Conservation (phyloP, 2,329 filamentous ascomycete genomes). For the Plenodomus tracheiphilus region DNA sequence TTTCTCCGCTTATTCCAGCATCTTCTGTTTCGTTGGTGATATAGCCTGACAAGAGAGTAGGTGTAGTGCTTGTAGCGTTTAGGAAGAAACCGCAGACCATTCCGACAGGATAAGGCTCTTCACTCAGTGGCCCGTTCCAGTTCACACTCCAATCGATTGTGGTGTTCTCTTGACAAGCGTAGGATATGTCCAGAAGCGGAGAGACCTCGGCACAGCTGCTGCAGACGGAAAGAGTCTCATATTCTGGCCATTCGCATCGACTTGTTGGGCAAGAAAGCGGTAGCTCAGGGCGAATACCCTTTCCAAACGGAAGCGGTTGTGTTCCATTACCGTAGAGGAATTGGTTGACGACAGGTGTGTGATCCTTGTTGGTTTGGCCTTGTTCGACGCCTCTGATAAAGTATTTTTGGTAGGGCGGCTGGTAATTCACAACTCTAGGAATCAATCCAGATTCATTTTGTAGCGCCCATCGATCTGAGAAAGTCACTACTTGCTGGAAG, state of each 20-base stretch:
- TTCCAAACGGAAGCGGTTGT: constrained; percentile 19
- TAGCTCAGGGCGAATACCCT: constrained; percentile 28
- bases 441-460: constrained; percentile 15
- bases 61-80: constrained; percentile 13
- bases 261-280: constrained; percentile 33
- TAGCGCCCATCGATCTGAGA: constrained; percentile 21
- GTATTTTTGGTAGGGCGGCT: too few species aligned
- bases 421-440: constrained; percentile 5
- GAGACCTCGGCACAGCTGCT: constrained; percentile 27
- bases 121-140: background rate
- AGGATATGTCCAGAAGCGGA: constrained; percentile 6
- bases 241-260: constrained; percentile 33
- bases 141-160: constrained; percentile 23
- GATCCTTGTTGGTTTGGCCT: too few species aligned
- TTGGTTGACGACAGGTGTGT: background rate
- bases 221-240: constrained; percentile 31
- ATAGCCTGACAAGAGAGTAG: constrained; percentile 30
- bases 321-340: constrained; percentile 29
- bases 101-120: too few species aligned
- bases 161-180: constrained; percentile 11
- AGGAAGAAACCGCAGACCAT: constrained; percentile 30
- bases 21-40: background rate
- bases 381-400: too few species aligned
- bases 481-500: constrained; percentile 36
- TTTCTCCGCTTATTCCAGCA: constrained; percentile 6